Evolutionary conservation across 495 filamentous ascomycete species (phyloP), one percentile per base, ranked within the genome.

Genomic region (Trichoderma erinaceum): DNA sequence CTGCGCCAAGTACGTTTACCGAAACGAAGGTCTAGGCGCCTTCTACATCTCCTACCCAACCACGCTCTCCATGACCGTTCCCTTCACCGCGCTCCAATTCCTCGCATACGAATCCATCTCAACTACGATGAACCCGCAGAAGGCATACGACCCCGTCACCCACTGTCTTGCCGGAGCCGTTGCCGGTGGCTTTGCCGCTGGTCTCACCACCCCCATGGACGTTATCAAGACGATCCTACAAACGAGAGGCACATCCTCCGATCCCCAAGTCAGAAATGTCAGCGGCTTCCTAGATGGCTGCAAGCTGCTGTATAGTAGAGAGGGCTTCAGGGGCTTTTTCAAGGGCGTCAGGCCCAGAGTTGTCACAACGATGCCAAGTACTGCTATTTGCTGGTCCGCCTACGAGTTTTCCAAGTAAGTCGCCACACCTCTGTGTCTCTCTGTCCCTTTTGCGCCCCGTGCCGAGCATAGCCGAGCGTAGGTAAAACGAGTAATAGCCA

Each of bases 1-100:
- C 75, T 99, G 95, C 82, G 92, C 93, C 41, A 85, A 82, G 74
- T 86, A 90, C 64, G 88, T 98, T 65, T 97, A 97, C 81, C 86
- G 82, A 70, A 89, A 86, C 66, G 95, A 99, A 78, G 95, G 95
- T 41, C 76, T 98, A 64, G 84, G 86, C 25, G 95, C 95, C 50
- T 99, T 99, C 82, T 99, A 98, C 83, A 87, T 98, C 73, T 99
- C 95, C 58, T 99, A 99, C 77, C 95, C 95, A 11, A 99, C 96
- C 27, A 98, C 95, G 12, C 83, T 99, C 25, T 94, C 90, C 77
- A 99, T 99, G 96, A 98, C 94, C 12, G 92, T 99, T 32, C 95
- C 95, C 11, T 97, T 97, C 79, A 98, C 94, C 18, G 94, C 94
- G 10, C 86, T 96, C 16, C 95, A 99, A 77, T 97, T 99, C 77